Conservation (phyloP, 2,329 filamentous ascomycete genomes). For the Clonostachys rhizophaga region DNA sequence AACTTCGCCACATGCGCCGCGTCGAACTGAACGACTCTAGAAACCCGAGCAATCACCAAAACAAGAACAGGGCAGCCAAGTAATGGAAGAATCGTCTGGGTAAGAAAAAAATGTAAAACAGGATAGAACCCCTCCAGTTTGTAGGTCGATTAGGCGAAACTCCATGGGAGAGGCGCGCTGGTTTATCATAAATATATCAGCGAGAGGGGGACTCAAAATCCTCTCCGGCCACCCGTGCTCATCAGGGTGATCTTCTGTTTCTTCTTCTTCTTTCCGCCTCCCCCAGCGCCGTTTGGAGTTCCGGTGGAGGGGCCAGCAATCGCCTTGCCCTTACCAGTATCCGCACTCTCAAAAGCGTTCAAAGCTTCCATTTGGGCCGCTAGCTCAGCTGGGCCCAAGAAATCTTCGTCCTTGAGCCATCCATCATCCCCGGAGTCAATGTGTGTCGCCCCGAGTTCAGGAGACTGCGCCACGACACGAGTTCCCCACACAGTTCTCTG, state of each 20-base stretch:
- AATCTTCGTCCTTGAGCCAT: constrained; percentile 78
- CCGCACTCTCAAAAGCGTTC: constrained; percentile 26
- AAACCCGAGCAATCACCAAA: too few species aligned
- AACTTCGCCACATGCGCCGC: too few species aligned
- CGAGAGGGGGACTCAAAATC: constrained; percentile 17
- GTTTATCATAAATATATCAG: too few species aligned
- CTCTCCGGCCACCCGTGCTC: constrained; percentile 58
- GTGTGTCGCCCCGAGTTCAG: constrained; percentile 39
- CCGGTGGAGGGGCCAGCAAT: not conserved
- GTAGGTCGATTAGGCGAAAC: too few species aligned
- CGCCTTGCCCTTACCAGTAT: constrained; percentile 4
- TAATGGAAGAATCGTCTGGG: too few species aligned
- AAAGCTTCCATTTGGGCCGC: constrained; percentile 54
- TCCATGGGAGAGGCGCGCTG: too few species aligned
- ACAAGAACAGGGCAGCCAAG: too few species aligned
- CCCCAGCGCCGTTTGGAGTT: constrained; percentile 18
- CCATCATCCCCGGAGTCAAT: constrained; percentile 59
- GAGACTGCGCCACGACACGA: constrained; percentile 56
- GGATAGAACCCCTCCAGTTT: too few species aligned
- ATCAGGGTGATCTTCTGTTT: constrained; percentile 70
- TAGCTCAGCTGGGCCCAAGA: constrained; percentile 59
- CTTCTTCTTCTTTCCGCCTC: constrained; percentile 60
- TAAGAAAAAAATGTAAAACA: too few species aligned
- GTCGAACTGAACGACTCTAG: too few species aligned
- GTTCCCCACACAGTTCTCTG: constrained; percentile 93